phyloP scores from a whole-genome alignment of 495 filamentous ascomycete species.

The Alectoria sarmentosa region DNA sequence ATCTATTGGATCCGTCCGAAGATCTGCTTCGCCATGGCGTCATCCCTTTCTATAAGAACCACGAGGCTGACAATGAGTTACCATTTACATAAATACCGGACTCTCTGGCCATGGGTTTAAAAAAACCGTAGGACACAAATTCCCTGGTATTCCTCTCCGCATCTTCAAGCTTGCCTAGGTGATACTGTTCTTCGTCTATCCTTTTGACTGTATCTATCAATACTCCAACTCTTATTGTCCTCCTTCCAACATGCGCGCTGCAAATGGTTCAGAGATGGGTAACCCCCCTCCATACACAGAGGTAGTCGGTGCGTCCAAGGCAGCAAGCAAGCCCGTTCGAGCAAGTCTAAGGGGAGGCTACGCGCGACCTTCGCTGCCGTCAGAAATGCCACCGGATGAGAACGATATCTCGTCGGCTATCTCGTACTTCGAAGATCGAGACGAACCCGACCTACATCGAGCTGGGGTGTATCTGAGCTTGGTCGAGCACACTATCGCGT shows the following conservation, averaged over 20 bases:
- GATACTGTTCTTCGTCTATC: not conserved
- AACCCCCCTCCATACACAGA: conserved; percentile 18
- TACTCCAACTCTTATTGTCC: not conserved
- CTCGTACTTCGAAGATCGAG: conserved; percentile 41
- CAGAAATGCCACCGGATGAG: conserved; percentile 7
- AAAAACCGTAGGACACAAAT: not conserved
- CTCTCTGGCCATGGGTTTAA: not conserved
- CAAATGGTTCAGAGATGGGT: conserved; percentile 8
- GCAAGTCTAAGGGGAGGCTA: conserved; percentile 20
- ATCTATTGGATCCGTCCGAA: not conserved
- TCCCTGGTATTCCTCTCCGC: not conserved
- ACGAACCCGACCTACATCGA: conserved; percentile 20
- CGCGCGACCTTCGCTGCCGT: conserved; percentile 8
- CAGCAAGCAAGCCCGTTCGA: not conserved
- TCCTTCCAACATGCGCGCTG: not conserved
- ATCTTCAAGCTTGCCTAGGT: not conserved
- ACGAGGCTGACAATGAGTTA: not conserved
- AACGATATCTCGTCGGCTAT: conserved; percentile 37
- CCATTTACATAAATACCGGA: not conserved
- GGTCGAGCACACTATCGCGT: conserved; percentile 38
- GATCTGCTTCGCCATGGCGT: not conserved
- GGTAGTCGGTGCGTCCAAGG: not conserved
- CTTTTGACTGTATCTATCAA: not conserved
- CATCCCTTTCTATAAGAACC: not conserved
- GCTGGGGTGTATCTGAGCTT: conserved; percentile 17